A percentile compares a stretch with the other conserved stretches of the same genome.
Conservation (phyloP, 2,329 filamentous ascomycete species). For the Aureobasidium uvarum region DNA sequence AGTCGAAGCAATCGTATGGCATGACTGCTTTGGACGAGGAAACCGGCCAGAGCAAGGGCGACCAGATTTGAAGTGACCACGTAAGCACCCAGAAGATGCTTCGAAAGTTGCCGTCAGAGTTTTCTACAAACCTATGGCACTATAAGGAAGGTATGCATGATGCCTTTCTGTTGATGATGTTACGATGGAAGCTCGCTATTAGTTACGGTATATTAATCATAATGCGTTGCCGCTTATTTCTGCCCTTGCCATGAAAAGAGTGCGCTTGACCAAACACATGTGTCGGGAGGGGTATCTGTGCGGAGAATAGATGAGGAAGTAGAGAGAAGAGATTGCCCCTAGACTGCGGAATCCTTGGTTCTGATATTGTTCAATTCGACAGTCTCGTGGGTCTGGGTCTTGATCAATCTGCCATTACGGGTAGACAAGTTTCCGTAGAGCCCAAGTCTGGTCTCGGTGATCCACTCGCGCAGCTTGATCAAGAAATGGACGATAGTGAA, state of each 20-base stretch:
- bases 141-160: too few species aligned
- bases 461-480: conserved; percentile 42
- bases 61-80: background rate
- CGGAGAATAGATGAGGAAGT: background rate
- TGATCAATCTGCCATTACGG: background rate
- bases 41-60: background rate
- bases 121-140: background rate
- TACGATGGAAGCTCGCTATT: background rate
- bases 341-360: background rate
- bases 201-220: conserved; percentile 1
- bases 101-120: background rate
- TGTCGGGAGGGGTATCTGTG: background rate
- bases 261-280: background rate
- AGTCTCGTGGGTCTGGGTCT: background rate
- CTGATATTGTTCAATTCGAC: background rate
- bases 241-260: background rate
- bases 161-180: background rate
- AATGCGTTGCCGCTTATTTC: conserved; percentile 9
- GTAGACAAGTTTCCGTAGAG: conserved; percentile 14
- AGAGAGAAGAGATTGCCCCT: background rate
- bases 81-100: background rate
- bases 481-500: conserved; percentile 46
- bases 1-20: background rate
- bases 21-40: background rate
- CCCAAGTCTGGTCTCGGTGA: conserved; percentile 41